These are phyloP conservation scores for Candida khao-thaluensis DNA, from an alignment of 805 yeast genomes.

Conservation along the genomic window DNA sequence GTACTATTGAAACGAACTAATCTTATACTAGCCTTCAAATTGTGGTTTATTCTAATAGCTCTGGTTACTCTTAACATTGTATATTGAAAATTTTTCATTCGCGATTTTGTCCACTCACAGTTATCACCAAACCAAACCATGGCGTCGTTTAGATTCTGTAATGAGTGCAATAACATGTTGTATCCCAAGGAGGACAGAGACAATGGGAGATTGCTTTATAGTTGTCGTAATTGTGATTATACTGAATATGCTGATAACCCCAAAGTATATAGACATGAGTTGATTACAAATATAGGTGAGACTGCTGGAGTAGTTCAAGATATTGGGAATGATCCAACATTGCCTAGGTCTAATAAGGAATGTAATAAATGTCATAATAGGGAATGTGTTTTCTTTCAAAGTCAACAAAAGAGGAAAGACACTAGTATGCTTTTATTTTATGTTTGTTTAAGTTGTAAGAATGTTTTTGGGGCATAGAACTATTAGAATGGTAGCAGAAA, in stretches of 20 bases:
- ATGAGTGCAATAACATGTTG: conserved; percentile 97
- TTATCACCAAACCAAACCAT: conserved; percentile 29
- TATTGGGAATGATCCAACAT: conserved; percentile 94
- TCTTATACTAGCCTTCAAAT: conserved; percentile 3
- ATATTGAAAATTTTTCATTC: conserved; percentile 6
- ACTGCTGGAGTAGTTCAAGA: conserved; percentile 97
- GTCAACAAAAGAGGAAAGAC: conserved; percentile 92
- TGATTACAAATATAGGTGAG: conserved; percentile 87
- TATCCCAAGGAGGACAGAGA: conserved; percentile 95
- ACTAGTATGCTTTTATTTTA: conserved; percentile 93
- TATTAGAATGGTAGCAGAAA: too few relatives aligned
- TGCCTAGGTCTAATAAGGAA: conserved; percentile 91
- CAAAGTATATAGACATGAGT: conserved; percentile 87
- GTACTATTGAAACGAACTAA: conserved; percentile 13
- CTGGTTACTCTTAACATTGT: conserved; percentile 17
- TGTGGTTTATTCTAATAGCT: conserved; percentile 19
- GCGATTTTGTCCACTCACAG: conserved; percentile 3
- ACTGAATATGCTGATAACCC: conserved; percentile 89
- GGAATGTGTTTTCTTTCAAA: conserved; percentile 95
- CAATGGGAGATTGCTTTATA: conserved; percentile 70
- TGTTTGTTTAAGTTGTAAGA: conserved; percentile 85
- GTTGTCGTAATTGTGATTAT: conserved; percentile 93
- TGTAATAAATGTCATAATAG: conserved; percentile 87
- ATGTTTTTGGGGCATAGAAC: conserved; percentile 54
- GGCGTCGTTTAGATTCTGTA: conserved; percentile 95